Evolutionary conservation across 2,329 filamentous ascomycete species (phyloP).

Genomic region (Cylindrodendrum hubeiense): DNA sequence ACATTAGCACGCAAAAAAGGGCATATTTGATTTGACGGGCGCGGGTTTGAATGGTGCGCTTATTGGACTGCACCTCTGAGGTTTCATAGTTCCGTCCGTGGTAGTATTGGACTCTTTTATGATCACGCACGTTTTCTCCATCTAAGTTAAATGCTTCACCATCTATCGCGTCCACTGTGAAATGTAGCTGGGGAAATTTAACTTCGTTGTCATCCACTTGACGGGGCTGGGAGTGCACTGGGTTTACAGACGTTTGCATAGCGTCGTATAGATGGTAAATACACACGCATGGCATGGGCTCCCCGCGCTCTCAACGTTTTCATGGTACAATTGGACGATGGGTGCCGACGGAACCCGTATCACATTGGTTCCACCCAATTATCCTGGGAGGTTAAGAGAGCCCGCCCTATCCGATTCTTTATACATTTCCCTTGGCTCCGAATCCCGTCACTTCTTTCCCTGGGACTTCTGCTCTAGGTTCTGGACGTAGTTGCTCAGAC

Average conservation of each 20-base stretch:
- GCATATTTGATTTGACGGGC: constrained; percentile 50
- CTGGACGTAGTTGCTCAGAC: constrained; percentile 86
- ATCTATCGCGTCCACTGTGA: constrained; percentile 1
- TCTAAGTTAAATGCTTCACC: neutral
- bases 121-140: constrained; percentile 33
- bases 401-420: constrained; percentile 29
- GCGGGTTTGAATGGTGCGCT: constrained; percentile 47
- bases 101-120: constrained; percentile 42
- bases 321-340: constrained; percentile 13
- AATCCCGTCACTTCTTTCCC: constrained; percentile 72
- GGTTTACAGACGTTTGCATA: constrained; percentile 29
- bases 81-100: constrained; percentile 44
- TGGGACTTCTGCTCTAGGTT: constrained; percentile 85
- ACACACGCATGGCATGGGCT: constrained; percentile 28
- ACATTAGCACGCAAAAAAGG: constrained; percentile 46
- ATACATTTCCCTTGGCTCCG: constrained; percentile 32
- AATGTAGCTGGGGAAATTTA: neutral
- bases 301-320: constrained; percentile 13
- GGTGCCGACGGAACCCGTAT: constrained; percentile 16
- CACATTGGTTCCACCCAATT: constrained; percentile 27
- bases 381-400: constrained; percentile 17
- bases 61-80: constrained; percentile 37
- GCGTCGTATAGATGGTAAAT: constrained; percentile 20
- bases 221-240: neutral
- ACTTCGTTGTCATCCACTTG: neutral